Conservation (phyloP, 2,329 filamentous ascomycete genomes). For the Teratosphaeriaceae sp. region DNA sequence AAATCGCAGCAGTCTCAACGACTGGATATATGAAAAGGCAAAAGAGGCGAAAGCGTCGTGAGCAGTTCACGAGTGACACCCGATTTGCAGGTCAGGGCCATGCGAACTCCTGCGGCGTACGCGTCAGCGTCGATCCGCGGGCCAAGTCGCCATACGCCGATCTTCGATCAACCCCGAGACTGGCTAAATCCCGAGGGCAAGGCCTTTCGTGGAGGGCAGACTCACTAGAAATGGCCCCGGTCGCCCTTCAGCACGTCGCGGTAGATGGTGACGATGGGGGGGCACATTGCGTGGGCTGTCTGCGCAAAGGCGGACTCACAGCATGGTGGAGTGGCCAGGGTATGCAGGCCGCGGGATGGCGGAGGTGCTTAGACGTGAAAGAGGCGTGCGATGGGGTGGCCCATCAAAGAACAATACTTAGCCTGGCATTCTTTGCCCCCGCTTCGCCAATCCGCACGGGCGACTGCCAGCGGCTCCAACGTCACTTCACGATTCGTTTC, state of each 20-base stretch:
- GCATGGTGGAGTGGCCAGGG: not conserved
- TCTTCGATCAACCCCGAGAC: too few species aligned
- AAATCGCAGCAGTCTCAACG: slow-evolving; percentile 84
- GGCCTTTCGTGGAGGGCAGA: too few species aligned
- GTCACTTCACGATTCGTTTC: slow-evolving; percentile 5
- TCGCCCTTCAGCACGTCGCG: slow-evolving; percentile 21
- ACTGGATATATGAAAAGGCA: slow-evolving; percentile 90
- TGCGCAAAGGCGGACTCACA: not conserved
- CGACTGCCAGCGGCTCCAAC: slow-evolving; percentile 3
- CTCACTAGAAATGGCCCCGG: slow-evolving; percentile 18
- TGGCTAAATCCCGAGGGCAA: too few species aligned
- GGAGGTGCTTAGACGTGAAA: too few species aligned
- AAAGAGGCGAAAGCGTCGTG: slow-evolving; percentile 41
- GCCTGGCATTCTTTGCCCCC: slow-evolving; percentile 18
- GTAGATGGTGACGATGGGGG: slow-evolving; percentile 19
- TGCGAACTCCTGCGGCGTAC: too few species aligned
- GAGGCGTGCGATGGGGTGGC: slow-evolving; percentile 1
- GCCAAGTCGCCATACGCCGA: too few species aligned
- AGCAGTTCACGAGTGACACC: too few species aligned
- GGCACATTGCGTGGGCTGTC: slow-evolving; percentile 21
- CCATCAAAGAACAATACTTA: slow-evolving; percentile 27
- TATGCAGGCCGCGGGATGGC: too few species aligned
- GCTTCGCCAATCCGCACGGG: slow-evolving; percentile 1
- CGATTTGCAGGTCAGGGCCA: too few species aligned
- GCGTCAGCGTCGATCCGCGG: too few species aligned